Evolutionary conservation across 139 green algal genomes (phyloP).

Genomic region (Micromonas commoda): DNA sequence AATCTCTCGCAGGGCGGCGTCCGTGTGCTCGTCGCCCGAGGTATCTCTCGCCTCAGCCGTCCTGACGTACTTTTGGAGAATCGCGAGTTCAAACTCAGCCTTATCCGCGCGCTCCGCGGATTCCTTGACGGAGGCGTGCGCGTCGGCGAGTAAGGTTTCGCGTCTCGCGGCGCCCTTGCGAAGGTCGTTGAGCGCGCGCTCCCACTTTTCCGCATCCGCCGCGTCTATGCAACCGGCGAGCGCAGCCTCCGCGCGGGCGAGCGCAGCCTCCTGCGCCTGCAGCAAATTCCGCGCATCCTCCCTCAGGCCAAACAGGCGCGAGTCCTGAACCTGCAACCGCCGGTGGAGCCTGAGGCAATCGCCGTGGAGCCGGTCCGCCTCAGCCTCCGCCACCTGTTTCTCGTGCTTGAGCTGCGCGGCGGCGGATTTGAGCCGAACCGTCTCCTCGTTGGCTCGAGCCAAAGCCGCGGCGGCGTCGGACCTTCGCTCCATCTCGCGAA

Average conservation of each 20-base stretch:
- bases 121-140: not conserved
- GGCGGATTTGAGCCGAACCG: not conserved
- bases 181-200: slow-evolving; percentile 6
- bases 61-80: not conserved
- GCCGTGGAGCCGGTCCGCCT: slow-evolving; percentile 3
- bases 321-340: not conserved
- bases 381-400: slow-evolving; percentile 18
- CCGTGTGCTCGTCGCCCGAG: no score
- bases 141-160: not conserved
- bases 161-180: not conserved
- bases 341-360: not conserved
- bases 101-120: not conserved
- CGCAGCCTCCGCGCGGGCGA: slow-evolving; percentile 4
- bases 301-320: not conserved
- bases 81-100: not conserved
- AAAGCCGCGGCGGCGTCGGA: not conserved
- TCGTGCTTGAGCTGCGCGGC: slow-evolving; percentile 18
- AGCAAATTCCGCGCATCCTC: not conserved
- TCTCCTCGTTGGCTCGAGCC: slow-evolving; percentile 10
- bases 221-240: slow-evolving; percentile 11
- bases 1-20: not conserved
- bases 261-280: slow-evolving; percentile 33
- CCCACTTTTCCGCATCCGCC: slow-evolving; percentile 26
- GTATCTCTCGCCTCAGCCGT: not conserved
- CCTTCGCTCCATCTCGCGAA: not conserved